Conservation (phyloP, 371 early-diverging fungal species). For the Mucor plumbeus region DNA sequence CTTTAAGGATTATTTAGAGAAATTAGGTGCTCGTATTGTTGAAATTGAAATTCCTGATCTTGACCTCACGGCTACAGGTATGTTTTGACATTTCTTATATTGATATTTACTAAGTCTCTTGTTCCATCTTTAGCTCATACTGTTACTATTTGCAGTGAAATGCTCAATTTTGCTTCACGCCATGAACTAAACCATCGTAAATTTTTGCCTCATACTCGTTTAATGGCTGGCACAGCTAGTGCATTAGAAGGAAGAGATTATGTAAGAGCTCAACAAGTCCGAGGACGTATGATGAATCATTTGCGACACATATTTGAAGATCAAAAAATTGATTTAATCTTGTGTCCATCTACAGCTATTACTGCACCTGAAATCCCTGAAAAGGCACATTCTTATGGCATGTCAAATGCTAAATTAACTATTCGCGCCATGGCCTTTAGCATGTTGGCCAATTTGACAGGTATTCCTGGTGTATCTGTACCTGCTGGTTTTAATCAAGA, state of each 20-base stretch:
- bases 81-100: neutral
- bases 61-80: conserved; percentile 47
- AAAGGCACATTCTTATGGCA: conserved; percentile 55
- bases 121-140: conserved; percentile 56
- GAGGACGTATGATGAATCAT: conserved; percentile 62
- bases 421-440: conserved; percentile 63
- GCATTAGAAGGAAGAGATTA: conserved; percentile 48
- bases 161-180: conserved; percentile 48
- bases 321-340: conserved; percentile 53
- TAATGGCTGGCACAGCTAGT: conserved; percentile 30
- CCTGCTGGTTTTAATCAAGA: conserved; percentile 67
- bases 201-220: conserved; percentile 44
- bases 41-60: conserved; percentile 73
- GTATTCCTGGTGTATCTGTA: conserved; percentile 70
- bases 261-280: conserved; percentile 61
- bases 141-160: conserved; percentile 70
- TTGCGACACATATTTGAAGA: conserved; percentile 56
- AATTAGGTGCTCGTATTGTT: conserved; percentile 65
- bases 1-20: conserved; percentile 46
- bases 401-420: conserved; percentile 55
- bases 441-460: conserved; percentile 70
- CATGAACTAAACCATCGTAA: conserved; percentile 17
- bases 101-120: neutral
- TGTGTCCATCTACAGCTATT: conserved; percentile 66
- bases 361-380: conserved; percentile 62